Evolutionary conservation across 805 yeast genomes (phyloP), one percentile per base, ranked within the genome.

Genomic region (Yarrowia sp.): DNA sequence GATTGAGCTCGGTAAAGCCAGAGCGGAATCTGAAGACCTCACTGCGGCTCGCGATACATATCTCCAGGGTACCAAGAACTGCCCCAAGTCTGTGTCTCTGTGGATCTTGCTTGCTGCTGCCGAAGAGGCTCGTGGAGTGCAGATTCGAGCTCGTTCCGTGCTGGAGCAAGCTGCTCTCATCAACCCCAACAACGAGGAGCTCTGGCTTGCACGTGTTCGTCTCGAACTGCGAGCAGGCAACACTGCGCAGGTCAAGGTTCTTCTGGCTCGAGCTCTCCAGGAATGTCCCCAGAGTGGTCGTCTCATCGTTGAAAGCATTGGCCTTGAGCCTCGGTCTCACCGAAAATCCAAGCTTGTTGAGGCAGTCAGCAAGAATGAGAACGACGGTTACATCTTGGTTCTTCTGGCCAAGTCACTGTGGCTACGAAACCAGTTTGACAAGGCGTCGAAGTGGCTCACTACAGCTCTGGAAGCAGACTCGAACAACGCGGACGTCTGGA

Each of bases 401-500:
- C 78, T 82, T 0, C 85, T 90, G 31, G 97, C 94, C 0, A 74
- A 78, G 12, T 81, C 83, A 62, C 84, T 91, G 65, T 86, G 86
- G 85, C 87, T 87, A 66, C 72, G 79, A 24, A 73, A 79, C 1
- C 41, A 63, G 33, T 24, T 31, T 12, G 62, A 64, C 18, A 86
- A 84, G 65, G 89, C 96, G 0, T 75, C 77, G 62, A 78, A 84
- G 13, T 92, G 97, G 90, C 81, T 90, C 62, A 86, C 86, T 51
- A 77, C 87, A 60, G 88, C 94, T 0, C 70, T 86, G 10, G 76
- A 74, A n/a, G 76, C 78, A 2, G 84, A 85, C 62, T 71, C 76
- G 0, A 76, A 73, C n/a, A 81, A 77, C 69, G 97, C 96, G 4
- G 97, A 92, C 72, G 73, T 80, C 2, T 90, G 96, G 87, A 81